Conservation (phyloP, 768 basidiomycete genomes). For the Leccinum fibrillosum region DNA sequence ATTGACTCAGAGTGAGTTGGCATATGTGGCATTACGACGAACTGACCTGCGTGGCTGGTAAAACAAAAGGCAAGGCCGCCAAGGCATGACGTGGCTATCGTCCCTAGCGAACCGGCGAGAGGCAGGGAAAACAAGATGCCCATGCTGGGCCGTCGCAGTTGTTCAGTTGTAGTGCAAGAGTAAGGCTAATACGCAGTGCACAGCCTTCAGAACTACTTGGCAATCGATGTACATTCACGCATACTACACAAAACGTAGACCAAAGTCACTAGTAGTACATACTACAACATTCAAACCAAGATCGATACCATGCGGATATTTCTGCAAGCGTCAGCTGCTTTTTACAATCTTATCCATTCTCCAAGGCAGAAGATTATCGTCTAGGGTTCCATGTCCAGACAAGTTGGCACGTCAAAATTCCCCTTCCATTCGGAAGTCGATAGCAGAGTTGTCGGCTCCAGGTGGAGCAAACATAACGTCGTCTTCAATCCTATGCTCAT, state of each 20-base stretch:
- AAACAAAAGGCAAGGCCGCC: constrained; percentile 83
- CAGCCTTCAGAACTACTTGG: no score
- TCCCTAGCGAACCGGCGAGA: constrained; percentile 60
- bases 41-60: constrained; percentile 77
- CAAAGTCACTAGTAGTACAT: not conserved
- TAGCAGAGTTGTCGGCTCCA: not conserved
- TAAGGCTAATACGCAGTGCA: not conserved
- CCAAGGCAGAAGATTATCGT: not conserved
- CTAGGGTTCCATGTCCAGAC: not conserved
- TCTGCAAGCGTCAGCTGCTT: not conserved
- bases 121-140: constrained; percentile 74
- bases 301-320: no score
- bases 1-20: not conserved
- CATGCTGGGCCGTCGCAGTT: constrained; percentile 43
- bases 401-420: not conserved
- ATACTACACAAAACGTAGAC: not conserved
- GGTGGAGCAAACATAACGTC: constrained; percentile 16
- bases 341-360: not conserved
- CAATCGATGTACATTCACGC: not conserved
- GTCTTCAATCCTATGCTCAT: constrained; percentile 5
- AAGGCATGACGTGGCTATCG: constrained; percentile 80
- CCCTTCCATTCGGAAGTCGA: not conserved
- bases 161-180: not conserved
- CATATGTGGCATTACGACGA: not conserved
- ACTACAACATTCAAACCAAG: not conserved